A percentile compares a stretch with the other conserved stretches of the same genome.
Conservation (phyloP, 805 yeast genomes). For the Saccharomycopsis sp. region DNA sequence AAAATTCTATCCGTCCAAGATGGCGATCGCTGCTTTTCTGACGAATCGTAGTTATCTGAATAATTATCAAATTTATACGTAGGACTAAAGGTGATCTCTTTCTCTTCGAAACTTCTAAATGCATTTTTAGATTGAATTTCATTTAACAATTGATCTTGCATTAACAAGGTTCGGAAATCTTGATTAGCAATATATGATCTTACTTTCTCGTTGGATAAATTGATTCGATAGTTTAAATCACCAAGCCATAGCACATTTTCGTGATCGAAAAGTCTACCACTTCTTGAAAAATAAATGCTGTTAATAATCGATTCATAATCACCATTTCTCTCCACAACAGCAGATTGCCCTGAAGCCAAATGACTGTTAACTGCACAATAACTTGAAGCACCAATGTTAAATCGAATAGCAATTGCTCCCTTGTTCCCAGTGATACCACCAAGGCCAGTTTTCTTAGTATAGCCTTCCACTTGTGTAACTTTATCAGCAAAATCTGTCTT, state of each 20-base stretch:
- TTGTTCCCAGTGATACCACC: conserved; percentile 97
- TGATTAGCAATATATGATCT: conserved; percentile 42
- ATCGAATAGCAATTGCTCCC: conserved; percentile 92
- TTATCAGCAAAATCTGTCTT: conserved; percentile 38
- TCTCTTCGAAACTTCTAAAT: conserved; percentile 71
- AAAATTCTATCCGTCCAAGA: conserved; percentile 94
- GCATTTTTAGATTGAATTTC: conserved; percentile 71
- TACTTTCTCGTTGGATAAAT: conserved; percentile 59
- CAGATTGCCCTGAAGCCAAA: conserved; percentile 85
- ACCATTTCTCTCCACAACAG: conserved; percentile 75
- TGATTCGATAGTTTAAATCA: conserved; percentile 72
- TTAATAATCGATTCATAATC: conserved; percentile 72
- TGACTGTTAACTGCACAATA: conserved; percentile 87
- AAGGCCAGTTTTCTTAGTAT: conserved; percentile 89
- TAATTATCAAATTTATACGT: conserved; percentile 92
- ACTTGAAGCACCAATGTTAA: conserved; percentile 71
- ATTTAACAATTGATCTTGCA: conserved; percentile 68
- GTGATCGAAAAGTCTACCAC: conserved; percentile 67
- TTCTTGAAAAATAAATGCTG: conserved; percentile 72
- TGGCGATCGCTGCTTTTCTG: conserved; percentile 89
- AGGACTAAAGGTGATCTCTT: conserved; percentile 71
- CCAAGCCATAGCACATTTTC: conserved; percentile 92
- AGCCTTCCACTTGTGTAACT: conserved; percentile 85
- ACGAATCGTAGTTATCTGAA: conserved; percentile 71
- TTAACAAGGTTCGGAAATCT: conserved; percentile 46